Base-by-base conservation (phyloP, 176 grass and related monocot genomes). In the Eragrostis curvula region DNA sequence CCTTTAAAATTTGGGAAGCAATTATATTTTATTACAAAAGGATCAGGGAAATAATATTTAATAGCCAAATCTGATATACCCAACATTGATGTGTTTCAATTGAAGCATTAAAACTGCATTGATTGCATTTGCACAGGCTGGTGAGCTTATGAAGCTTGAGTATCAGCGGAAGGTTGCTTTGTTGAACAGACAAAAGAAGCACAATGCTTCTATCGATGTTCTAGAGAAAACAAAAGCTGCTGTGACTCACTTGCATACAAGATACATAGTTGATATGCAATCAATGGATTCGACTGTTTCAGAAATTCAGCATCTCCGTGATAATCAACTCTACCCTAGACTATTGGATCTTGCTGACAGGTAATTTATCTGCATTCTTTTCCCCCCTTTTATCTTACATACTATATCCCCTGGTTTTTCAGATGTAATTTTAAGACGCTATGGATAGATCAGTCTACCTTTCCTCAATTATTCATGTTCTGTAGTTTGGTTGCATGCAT, bases 241-340 rank as follows among this genome's bases (percentile, higher is more conserved):
- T 12, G 97, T 99, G 52, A 99, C 93, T 45, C 97, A 99, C 88
- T 78, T 99, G 74, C 93, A 99, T 83, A 99, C 93, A 65, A 88
- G 87, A 85, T 96, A 94, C 53, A 89, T 99, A 73, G 97, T 99
- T 80, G 97, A 99, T 68, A 94, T 99, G 91, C 97, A 99, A 88
- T 96, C 97, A 83, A 89, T 99, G 93, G 93, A 99, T 89, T 94
- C 93, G 63, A 99, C 97, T 40, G 93, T 99, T 17, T 90, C 93
- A 83, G 97, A 99, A 89, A 94, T 99, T 79, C 85, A 94, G 70
- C 91, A 88, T 88, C 86, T 99, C 30, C 90, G 97, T 64, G 97
- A 99, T 84, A 92, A 94, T 61, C 87, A 91, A 80, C 88, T 96
- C 45, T 96, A 92, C 30, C 97, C 91, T 29, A 96, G 73, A 90